Percentiles rank a stretch among this genome's conserved stretches.
Evolutionary conservation across 192 early-diverging fungal genomes (phyloP).

Genomic region (Endogone sp.): DNA sequence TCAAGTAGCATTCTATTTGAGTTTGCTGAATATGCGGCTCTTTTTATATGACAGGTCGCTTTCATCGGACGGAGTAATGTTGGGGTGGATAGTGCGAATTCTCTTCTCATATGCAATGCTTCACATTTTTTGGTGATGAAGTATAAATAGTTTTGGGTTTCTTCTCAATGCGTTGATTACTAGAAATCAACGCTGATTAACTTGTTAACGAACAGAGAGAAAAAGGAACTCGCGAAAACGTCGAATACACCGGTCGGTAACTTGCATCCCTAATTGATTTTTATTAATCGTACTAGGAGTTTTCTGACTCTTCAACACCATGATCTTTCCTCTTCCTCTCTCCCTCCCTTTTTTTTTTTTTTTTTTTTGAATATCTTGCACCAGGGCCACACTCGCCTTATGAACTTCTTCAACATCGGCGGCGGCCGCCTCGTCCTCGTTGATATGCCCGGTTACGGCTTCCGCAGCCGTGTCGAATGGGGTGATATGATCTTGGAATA

Average conservation of each 20-base stretch:
- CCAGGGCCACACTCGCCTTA: constrained; percentile 47
- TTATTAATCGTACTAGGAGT: too few species aligned
- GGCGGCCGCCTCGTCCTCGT: constrained; percentile 39
- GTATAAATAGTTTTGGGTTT: too few species aligned
- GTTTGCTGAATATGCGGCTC: too few species aligned
- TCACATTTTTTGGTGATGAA: not conserved
- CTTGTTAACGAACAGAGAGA: constrained; percentile 36
- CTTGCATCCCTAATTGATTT: too few species aligned
- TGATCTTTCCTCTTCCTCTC: too few species aligned
- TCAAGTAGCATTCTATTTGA: too few species aligned
- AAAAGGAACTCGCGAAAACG: constrained; percentile 45
- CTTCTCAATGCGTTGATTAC: too few species aligned
- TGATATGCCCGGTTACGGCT: constrained; percentile 58
- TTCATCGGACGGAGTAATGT: constrained; percentile 56
- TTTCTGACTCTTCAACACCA: too few species aligned
- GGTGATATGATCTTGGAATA: constrained; percentile 45
- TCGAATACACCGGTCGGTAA: constrained; percentile 48
- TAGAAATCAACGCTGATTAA: constrained; percentile 55
- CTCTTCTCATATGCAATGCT: not conserved
- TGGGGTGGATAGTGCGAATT: constrained; percentile 24
- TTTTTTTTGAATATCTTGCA: not conserved
- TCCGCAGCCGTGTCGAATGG: constrained; percentile 46
- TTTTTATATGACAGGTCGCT: constrained; percentile 41
- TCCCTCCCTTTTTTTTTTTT: not conserved
- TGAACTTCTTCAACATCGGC: constrained; percentile 51